Evolutionary conservation across 2,329 filamentous ascomycete genomes (phyloP), one percentile per base, ranked within the genome.

Genomic region (Coniochaeta ligniaria): DNA sequence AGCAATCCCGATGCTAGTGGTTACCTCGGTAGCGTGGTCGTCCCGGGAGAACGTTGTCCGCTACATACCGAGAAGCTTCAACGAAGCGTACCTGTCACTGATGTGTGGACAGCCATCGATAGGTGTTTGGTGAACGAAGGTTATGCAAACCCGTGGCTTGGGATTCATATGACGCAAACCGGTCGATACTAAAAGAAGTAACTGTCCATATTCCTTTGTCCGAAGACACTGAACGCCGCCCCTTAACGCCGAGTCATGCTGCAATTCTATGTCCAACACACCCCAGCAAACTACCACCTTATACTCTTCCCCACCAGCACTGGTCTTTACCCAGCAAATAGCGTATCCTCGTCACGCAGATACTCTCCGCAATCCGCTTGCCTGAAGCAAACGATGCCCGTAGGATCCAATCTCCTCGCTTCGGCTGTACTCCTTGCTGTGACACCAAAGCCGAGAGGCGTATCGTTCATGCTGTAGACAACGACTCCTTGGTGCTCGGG

Each of bases 311-410:
- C 14, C 38, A 41, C 9, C 38, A 41, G 17, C 16, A 41, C 17
- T n/a, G n/a, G 38, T 41, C 5, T 20, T 20, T 71, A 83, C 61
- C 80, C 78, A 33, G 80, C 80, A 70, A 88, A 88, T 60, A 88
- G 71, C 60, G 83, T 85, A 71, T 87, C 85, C 73, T 89, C 86
- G 69, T 98, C 94, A 71, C 95, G 86, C 70, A 99, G 80, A 72
- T 96, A 99, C 78, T 98, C 94, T 68, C 95, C 95, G 67, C 91
- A 89, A 78, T 99, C 95, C 0, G 91, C 91, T 77, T 99, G 95
- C 66, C 94, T 83, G 76, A 97, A 98, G 60, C 89, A 89, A 11
- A 91, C 89, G 63, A 97, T 89, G 12, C 89, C 92, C 0, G 95
- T 99, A 0, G 95, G 95, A 65, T 97, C 95, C 68, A 97, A 74